These are phyloP conservation scores for Jackrogersella minutella DNA, from an alignment of 495 filamentous ascomycete genomes.

Conservation along the genomic window DNA sequence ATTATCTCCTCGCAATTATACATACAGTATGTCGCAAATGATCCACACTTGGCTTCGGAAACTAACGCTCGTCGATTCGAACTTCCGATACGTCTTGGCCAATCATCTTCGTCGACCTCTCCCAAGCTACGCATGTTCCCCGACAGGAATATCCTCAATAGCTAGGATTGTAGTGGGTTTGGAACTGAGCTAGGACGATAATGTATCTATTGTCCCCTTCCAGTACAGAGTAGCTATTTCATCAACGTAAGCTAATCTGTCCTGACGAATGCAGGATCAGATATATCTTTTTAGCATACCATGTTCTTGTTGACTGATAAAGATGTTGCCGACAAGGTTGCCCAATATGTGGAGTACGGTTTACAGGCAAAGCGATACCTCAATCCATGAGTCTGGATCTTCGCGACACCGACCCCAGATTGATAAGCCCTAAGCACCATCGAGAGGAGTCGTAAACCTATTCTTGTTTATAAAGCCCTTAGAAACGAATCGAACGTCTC, in stretches of 20 bases:
- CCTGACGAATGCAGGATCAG: neutral
- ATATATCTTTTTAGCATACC: neutral
- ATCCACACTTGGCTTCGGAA: constrained; percentile 9
- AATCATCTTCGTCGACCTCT: constrained; percentile 14
- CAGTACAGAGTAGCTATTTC: neutral
- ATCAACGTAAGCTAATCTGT: constrained; percentile 1
- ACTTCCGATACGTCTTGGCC: constrained; percentile 16
- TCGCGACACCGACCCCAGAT: constrained; percentile 16
- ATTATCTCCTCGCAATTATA: neutral
- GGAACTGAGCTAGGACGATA: neutral
- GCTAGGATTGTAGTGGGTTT: constrained; percentile 8
- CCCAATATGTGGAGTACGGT: constrained; percentile 23
- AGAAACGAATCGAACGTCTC: constrained; percentile 4
- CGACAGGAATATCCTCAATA: constrained; percentile 11
- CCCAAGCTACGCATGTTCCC: constrained; percentile 7
- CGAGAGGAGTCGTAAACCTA: constrained; percentile 11
- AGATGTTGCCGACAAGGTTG: neutral
- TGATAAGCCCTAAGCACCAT: constrained; percentile 28
- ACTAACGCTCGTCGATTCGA: constrained; percentile 36
- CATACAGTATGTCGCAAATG: constrained; percentile 18
- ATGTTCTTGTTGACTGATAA: constrained; percentile 1
- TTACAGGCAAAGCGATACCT: constrained; percentile 8
- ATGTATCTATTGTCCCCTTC: neutral
- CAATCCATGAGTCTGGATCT: neutral
- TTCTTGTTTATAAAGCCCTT: constrained; percentile 28